Conservation (phyloP, 2,329 filamentous ascomycete genomes). For the Ceratocystiopsis sp. region DNA sequence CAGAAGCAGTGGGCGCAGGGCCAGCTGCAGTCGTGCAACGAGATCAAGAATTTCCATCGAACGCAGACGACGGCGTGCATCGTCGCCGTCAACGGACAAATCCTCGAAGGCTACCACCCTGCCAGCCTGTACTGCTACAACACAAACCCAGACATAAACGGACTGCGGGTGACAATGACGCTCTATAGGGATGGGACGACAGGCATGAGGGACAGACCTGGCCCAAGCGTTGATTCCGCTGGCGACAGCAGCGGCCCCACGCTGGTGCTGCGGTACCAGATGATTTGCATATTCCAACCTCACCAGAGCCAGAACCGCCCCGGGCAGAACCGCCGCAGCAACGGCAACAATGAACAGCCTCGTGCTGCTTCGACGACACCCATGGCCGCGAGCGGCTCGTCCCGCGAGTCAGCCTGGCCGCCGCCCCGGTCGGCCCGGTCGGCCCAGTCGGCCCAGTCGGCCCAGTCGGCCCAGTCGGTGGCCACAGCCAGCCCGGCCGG, state of each 20-base stretch:
- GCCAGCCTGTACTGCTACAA: conserved; percentile 9
- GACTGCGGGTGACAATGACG: conserved; percentile 10
- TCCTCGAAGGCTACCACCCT: conserved; percentile 6
- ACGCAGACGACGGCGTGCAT: conserved; percentile 11
- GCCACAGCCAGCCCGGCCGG: too few relatives aligned
- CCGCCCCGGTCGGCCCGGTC: too few relatives aligned
- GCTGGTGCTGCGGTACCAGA: conserved; percentile 7
- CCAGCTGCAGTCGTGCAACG: conserved; percentile 10
- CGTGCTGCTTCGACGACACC: too few relatives aligned
- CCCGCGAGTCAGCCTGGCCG: too few relatives aligned
- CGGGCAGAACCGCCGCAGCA: not conserved
- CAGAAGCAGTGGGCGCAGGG: conserved; percentile 8
- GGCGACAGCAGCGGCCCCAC: not conserved
- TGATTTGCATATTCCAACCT: conserved; percentile 4
- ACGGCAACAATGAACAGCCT: too few relatives aligned
- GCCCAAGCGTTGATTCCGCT: not conserved
- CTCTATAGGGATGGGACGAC: not conserved
- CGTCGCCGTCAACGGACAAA: conserved; percentile 8
- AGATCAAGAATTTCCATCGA: conserved; percentile 8
- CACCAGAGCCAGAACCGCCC: not conserved
- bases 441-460: too few relatives aligned
- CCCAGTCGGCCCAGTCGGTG: too few relatives aligned
- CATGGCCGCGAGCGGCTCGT: too few relatives aligned
- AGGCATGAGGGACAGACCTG: not conserved
- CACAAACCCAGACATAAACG: conserved; percentile 6